Conservation (phyloP, 2,329 filamentous ascomycete genomes). For the Zasmidium cellare region DNA sequence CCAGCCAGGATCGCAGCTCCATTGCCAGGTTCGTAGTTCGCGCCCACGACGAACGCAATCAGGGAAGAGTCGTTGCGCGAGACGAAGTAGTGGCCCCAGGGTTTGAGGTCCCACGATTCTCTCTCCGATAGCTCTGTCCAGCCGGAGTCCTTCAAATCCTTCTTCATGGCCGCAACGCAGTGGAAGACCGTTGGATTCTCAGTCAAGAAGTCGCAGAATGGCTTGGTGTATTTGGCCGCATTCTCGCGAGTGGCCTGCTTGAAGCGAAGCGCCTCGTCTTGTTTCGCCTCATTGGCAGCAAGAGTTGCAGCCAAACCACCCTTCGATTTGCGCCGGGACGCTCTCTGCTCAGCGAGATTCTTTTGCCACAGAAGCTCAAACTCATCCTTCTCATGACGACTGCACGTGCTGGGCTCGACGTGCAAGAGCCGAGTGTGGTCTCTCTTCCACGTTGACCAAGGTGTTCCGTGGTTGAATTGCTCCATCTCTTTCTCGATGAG, state of each 20-base stretch:
- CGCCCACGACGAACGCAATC: conserved; percentile 82
- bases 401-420: not conserved
- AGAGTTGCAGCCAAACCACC: not conserved
- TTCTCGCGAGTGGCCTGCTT: conserved; percentile 28
- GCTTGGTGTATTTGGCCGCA: conserved; percentile 31
- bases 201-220: conserved; percentile 76
- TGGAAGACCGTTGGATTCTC: conserved; percentile 94
- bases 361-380: not conserved
- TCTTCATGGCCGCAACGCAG: conserved; percentile 75
- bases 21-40: conserved; percentile 78
- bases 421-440: not conserved
- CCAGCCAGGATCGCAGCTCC: conserved; percentile 86
- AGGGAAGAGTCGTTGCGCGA: conserved; percentile 82
- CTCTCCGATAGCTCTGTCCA: conserved; percentile 80
- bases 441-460: not conserved
- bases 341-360: not conserved
- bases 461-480: not conserved
- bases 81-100: conserved; percentile 85
- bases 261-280: conserved; percentile 11
- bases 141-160: conserved; percentile 68
- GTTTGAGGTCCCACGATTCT: conserved; percentile 76
- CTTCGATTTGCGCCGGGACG: not conserved
- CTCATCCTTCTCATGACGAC: not conserved
- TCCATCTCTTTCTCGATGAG: not conserved
- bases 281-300: conserved; percentile 2